Evolutionary conservation across 1,284 basidiomycete species (phyloP).

Genomic region (Heterobasidion irregulare): DNA sequence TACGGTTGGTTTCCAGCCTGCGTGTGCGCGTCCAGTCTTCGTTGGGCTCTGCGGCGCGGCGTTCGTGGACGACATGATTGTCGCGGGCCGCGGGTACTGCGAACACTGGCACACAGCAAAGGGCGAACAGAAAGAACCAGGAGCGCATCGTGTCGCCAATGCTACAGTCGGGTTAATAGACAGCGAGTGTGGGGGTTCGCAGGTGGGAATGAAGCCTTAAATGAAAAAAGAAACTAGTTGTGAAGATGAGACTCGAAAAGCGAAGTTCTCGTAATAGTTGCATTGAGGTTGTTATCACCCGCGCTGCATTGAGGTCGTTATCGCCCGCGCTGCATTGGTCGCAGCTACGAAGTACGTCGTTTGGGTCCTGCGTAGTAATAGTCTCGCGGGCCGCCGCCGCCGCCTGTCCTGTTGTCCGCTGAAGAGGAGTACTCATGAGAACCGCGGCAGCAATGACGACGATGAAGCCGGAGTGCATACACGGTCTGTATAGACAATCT

Average conservation of each 20-base stretch:
- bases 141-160: not conserved
- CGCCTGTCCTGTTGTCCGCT: not conserved
- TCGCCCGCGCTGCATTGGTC: too few species aligned
- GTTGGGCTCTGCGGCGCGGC: slow-evolving; percentile 17
- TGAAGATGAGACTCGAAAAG: too few species aligned
- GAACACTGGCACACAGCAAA: slow-evolving; percentile 4
- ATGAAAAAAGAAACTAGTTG: not conserved
- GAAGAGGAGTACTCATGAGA: not conserved
- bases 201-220: not conserved
- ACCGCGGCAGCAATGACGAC: not conserved
- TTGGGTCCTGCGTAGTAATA: not conserved
- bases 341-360: not conserved
- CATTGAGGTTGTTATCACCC: too few species aligned
- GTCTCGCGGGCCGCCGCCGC: too few species aligned
- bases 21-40: slow-evolving; percentile 14
- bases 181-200: not conserved
- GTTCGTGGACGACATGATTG: slow-evolving; percentile 20
- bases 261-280: too few species aligned
- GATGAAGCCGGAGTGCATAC: not conserved
- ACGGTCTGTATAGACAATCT: not conserved
- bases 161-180: not conserved
- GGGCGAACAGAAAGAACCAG: not conserved
- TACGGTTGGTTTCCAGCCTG: slow-evolving; percentile 15
- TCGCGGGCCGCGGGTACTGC: slow-evolving; percentile 14
- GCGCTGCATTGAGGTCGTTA: too few species aligned